Percentiles rank a stretch among this genome's conserved stretches.
These are phyloP conservation scores for Fusarium cicatricum DNA, from an alignment of 2,329 filamentous ascomycete species.

Conservation along the genomic window DNA sequence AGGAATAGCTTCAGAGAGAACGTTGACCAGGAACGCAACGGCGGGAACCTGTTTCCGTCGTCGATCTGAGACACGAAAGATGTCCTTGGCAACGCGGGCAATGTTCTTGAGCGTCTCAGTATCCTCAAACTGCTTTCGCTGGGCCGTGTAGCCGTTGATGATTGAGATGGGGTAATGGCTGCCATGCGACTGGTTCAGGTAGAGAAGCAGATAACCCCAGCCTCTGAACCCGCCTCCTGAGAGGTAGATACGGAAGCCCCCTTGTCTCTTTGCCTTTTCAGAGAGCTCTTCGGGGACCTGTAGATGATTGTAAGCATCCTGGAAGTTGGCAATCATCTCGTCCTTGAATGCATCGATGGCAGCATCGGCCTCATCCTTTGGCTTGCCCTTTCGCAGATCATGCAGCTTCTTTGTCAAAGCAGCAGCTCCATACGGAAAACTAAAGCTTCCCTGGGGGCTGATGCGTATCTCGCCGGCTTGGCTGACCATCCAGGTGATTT, in stretches of 20 bases:
- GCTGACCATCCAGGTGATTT: conserved; percentile 72
- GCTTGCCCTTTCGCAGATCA: conserved; percentile 51
- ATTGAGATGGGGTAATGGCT: conserved; percentile 74
- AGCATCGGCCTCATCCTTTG: conserved; percentile 50
- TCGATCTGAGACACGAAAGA: conserved; percentile 71
- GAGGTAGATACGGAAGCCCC: conserved; percentile 68
- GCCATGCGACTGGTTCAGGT: conserved; percentile 65
- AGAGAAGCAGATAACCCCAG: conserved; percentile 71
- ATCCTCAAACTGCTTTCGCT: conserved; percentile 59
- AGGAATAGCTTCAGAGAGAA: conserved; percentile 67
- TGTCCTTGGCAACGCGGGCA: conserved; percentile 46
- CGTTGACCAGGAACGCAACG: conserved; percentile 72
- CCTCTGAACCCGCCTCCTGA: conserved; percentile 76
- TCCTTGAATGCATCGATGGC: conserved; percentile 55
- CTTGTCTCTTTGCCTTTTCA: conserved; percentile 51
- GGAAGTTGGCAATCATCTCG: conserved; percentile 63
- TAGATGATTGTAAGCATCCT: conserved; percentile 59
- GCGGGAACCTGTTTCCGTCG: conserved; percentile 73
- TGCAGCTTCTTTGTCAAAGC: conserved; percentile 66
- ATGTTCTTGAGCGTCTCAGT: conserved; percentile 51
- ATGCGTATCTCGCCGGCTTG: conserved; percentile 58
- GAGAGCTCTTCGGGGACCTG: conserved; percentile 61
- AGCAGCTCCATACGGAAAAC: conserved; percentile 75
- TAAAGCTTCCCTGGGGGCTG: conserved; percentile 65
- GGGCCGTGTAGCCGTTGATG: conserved; percentile 72